Conservation (phyloP, 495 filamentous ascomycete species). For the Hyphodiscus hymeniophilus region DNA sequence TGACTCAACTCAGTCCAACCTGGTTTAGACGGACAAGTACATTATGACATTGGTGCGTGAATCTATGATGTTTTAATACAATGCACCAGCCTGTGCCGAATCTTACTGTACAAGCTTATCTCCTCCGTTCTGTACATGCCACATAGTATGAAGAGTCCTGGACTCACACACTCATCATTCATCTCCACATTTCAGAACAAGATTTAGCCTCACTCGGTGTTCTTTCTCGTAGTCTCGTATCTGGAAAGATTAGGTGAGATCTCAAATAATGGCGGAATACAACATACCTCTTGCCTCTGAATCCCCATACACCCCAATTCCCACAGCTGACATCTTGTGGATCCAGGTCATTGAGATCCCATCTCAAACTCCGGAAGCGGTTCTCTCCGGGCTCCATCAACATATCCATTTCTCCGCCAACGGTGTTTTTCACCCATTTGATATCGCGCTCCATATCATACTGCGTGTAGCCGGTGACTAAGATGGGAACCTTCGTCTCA, state of each 20-base stretch:
- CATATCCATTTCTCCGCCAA: slow-evolving; percentile 82
- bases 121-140: neutral
- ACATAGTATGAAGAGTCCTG: too few relatives aligned
- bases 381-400: slow-evolving; percentile 91
- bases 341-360: slow-evolving; percentile 95
- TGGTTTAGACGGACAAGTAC: too few relatives aligned
- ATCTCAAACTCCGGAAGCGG: slow-evolving; percentile 83
- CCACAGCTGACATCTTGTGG: slow-evolving; percentile 90
- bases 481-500: slow-evolving; percentile 89
- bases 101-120: neutral
- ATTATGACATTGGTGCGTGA: too few relatives aligned
- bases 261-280: neutral
- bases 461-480: slow-evolving; percentile 93
- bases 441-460: slow-evolving; percentile 89
- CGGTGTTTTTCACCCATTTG: slow-evolving; percentile 76
- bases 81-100: neutral
- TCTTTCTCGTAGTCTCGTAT: slow-evolving; percentile 55
- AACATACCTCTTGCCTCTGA: slow-evolving; percentile 90
- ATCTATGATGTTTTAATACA: too few relatives aligned
- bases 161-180: too few relatives aligned
- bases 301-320: slow-evolving; percentile 96
- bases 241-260: slow-evolving; percentile 22
- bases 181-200: too few relatives aligned
- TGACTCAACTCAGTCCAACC: neutral
- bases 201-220: slow-evolving; percentile 21